Conservation (phyloP, 192 early-diverging fungal species). For the Podila epigama region DNA sequence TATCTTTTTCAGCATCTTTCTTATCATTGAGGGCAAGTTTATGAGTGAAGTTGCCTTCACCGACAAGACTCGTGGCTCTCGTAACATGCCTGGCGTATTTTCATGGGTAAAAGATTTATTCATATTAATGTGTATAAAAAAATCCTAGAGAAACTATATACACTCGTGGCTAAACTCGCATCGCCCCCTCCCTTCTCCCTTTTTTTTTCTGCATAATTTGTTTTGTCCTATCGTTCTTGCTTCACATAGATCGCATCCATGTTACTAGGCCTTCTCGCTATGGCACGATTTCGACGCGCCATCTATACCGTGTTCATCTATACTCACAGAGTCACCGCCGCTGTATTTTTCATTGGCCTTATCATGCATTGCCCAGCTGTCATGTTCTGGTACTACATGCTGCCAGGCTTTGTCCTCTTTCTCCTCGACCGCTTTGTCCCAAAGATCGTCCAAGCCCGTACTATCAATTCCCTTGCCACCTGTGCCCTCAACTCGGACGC, state of each 20-base stretch:
- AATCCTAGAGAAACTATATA: background rate
- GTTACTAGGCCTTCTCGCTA: slow-evolving; percentile 22
- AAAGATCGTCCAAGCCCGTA: slow-evolving; percentile 41
- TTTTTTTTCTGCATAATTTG: background rate
- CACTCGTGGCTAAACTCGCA: background rate
- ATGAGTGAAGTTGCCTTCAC: slow-evolving; percentile 29
- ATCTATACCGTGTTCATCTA: slow-evolving; percentile 41
- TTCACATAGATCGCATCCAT: slow-evolving; percentile 19
- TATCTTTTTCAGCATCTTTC: slow-evolving; percentile 12
- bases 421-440: slow-evolving; percentile 41
- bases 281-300: slow-evolving; percentile 29
- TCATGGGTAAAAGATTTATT: slow-evolving; percentile 34
- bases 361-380: slow-evolving; percentile 46
- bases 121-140: background rate
- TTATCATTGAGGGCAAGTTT: slow-evolving; percentile 13
- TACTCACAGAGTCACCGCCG: slow-evolving; percentile 22
- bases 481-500: slow-evolving; percentile 38
- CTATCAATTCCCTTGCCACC: slow-evolving; percentile 19
- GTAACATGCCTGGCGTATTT: slow-evolving; percentile 46
- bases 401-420: slow-evolving; percentile 43
- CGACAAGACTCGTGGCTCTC: slow-evolving; percentile 31
- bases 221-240: background rate
- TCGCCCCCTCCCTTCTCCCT: background rate
- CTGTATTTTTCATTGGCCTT: slow-evolving; percentile 41
- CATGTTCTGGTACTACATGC: slow-evolving; percentile 48